Base-by-base conservation (phyloP, 805 yeast genomes). In the Zygosaccharomyces bisporus region DNA sequence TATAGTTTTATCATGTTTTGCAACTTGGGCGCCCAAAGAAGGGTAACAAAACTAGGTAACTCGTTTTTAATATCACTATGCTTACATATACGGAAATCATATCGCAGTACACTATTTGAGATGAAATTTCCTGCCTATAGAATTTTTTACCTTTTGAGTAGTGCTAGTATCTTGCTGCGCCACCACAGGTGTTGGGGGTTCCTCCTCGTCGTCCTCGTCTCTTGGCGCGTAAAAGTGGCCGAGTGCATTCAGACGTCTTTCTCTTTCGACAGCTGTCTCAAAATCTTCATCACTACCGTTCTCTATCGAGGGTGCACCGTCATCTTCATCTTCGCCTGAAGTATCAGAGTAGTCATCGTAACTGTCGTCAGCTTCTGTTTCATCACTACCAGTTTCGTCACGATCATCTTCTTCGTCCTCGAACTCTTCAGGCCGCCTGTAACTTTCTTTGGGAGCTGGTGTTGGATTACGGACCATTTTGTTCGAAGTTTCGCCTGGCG, bases 221-320 rank as follows among this genome's bases (percentile, higher is more conserved):
- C 75, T 68, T 21, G 68, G 63, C 3, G 67, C 70, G 6, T 65
- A 55, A 17, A 63, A 58, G 36, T 64, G 61, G 2, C 83, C 82
- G 47, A 78, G 63, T 0, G 83, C 83, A 4, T 77, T 75, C 44
- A 84, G 61, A 46, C 90, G 72, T 54, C 90, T 74, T 31, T 70
- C 69, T 45, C 77, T 73, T 60, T 84, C 90, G 18, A 80, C 77
- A n/a, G 72, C 82, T 0, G 88, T 81, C 59, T 83, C 90, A 3
- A 54, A 52, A 27, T 64, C 64, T 23, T 47, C 58, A 17, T 50
- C 61, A 6, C 47, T 51, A 50, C 6, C 45, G 41, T 4, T 36
- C 56, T 12, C 43, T 43, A 39, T 46, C 55, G 10, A 44, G 3
- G 10, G 24, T 14, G 8, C 59, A 6, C 49, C 50, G 3, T 46